Evolutionary conservation across 2,329 filamentous ascomycete species (phyloP).

Genomic region (Xylariales sp.): DNA sequence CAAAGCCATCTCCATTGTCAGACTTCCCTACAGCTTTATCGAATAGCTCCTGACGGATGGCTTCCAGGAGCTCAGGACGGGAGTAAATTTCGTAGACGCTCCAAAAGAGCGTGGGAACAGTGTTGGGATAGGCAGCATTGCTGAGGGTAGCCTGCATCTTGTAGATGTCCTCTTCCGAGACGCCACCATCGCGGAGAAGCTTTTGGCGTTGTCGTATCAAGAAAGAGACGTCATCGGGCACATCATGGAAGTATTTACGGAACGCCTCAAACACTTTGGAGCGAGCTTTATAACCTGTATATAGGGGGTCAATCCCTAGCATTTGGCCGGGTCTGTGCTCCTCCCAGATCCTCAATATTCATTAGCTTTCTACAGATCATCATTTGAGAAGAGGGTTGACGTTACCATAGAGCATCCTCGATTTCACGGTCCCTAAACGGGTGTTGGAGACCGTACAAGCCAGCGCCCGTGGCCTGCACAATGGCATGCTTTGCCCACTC

Average conservation of each 20-base stretch:
- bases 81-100: slow-evolving; percentile 36
- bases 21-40: slow-evolving; percentile 18
- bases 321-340: not conserved
- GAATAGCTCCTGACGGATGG: slow-evolving; percentile 34
- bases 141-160: slow-evolving; percentile 3
- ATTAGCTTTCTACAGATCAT: not conserved
- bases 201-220: slow-evolving; percentile 2
- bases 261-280: not conserved
- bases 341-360: slow-evolving; percentile 4
- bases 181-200: slow-evolving; percentile 1
- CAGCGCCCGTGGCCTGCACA: slow-evolving; percentile 11
- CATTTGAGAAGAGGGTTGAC: not conserved
- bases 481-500: slow-evolving; percentile 12
- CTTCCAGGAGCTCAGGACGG: slow-evolving; percentile 29
- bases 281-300: slow-evolving; percentile 3
- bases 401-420: slow-evolving; percentile 13
- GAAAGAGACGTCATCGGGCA: slow-evolving; percentile 5
- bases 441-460: slow-evolving; percentile 12
- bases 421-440: slow-evolving; percentile 13
- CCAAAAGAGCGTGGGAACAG: slow-evolving; percentile 39
- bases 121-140: slow-evolving; percentile 33
- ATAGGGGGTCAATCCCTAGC: not conserved
- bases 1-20: slow-evolving; percentile 9
- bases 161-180: slow-evolving; percentile 1
- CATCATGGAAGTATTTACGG: not conserved